A percentile compares a stretch with the other conserved stretches of the same genome.
Conservation (phyloP, 2,329 filamentous ascomycete species). For the Bipolaris zeicola region DNA sequence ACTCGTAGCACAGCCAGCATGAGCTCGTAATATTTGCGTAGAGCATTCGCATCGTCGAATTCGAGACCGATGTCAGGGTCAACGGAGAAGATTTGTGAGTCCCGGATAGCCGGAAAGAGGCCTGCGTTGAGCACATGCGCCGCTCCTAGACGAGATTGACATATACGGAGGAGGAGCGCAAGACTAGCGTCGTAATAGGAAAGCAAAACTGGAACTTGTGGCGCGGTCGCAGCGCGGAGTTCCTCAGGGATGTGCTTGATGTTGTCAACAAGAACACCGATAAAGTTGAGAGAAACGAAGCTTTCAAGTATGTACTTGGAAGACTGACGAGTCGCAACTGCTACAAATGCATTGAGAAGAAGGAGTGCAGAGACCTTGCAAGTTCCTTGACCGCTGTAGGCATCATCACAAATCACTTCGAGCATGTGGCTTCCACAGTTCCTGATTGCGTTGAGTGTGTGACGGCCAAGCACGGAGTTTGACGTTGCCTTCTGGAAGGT, state of each 20-base stretch:
- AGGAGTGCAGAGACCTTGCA: conserved; percentile 87
- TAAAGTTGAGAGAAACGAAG: conserved; percentile 85
- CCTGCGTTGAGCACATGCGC: conserved; percentile 87
- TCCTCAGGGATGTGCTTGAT: conserved; percentile 78
- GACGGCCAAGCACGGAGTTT: conserved; percentile 45
- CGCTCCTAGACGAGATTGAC: conserved; percentile 83
- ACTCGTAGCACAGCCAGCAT: conserved; percentile 81
- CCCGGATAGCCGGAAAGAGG: conserved; percentile 78
- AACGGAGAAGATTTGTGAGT: conserved; percentile 82
- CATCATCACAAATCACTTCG: conserved; percentile 90
- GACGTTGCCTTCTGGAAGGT: conserved; percentile 58
- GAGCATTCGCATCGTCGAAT: conserved; percentile 69
- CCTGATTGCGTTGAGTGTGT: conserved; percentile 72
- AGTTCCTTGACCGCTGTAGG: conserved; percentile 78
- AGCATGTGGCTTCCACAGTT: conserved; percentile 81
- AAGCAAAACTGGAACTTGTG: conserved; percentile 61
- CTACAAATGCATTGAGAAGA: conserved; percentile 78
- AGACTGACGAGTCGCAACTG: conserved; percentile 72
- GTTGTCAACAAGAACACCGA: conserved; percentile 87
- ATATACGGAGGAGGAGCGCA: conserved; percentile 80
- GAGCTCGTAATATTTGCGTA: conserved; percentile 82
- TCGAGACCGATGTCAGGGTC: conserved; percentile 92
- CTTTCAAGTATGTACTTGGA: conserved; percentile 77
- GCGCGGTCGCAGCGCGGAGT: conserved; percentile 47
- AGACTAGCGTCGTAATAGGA: conserved; percentile 75